A percentile compares a stretch with the other conserved stretches of the same genome.
Conservation (phyloP, 2,329 filamentous ascomycete genomes). For the Aspergillus neotritici region DNA sequence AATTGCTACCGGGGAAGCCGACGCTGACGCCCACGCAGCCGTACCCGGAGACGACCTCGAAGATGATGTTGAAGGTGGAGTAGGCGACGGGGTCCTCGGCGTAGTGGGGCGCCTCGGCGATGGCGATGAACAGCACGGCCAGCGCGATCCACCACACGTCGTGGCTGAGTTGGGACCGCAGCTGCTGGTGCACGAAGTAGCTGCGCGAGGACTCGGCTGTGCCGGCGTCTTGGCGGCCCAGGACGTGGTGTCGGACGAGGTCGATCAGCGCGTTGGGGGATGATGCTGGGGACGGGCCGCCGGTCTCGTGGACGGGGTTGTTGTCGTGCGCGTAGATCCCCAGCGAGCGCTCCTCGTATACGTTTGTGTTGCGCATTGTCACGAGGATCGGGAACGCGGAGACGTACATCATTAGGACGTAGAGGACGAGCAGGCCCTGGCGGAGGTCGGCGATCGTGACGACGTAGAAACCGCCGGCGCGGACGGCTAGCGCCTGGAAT, state of each 20-base stretch:
- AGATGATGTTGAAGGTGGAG: constrained; percentile 55
- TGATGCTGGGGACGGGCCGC: constrained; percentile 13
- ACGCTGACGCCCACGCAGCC: constrained; percentile 58
- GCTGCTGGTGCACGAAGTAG: constrained; percentile 51
- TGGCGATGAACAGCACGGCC: constrained; percentile 55
- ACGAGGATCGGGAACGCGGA: constrained; percentile 33
- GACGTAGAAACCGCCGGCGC: constrained; percentile 62
- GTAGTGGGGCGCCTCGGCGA: constrained; percentile 56
- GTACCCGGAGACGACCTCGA: constrained; percentile 47
- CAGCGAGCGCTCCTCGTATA: constrained; percentile 64
- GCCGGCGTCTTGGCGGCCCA: constrained; percentile 17
- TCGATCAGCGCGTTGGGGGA: constrained; percentile 21
- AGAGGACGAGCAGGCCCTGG: constrained; percentile 29
- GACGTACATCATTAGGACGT: constrained; percentile 39
- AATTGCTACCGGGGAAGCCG: constrained; percentile 50
- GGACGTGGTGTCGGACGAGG: constrained; percentile 22
- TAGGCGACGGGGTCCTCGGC: constrained; percentile 47
- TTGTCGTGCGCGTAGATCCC: constrained; percentile 42
- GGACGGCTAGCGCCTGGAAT: constrained; percentile 56
- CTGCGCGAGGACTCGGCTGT: constrained; percentile 34
- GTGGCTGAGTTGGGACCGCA: constrained; percentile 60
- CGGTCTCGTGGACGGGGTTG: constrained; percentile 13
- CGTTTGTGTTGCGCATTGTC: constrained; percentile 56
- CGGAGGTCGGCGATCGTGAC: constrained; percentile 55
- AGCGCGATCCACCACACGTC: constrained; percentile 63